Evolutionary conservation across 2,329 filamentous ascomycete species (phyloP), one percentile per base, ranked within the genome.

Genomic region (Magnaporthiopsis rhizophila): DNA sequence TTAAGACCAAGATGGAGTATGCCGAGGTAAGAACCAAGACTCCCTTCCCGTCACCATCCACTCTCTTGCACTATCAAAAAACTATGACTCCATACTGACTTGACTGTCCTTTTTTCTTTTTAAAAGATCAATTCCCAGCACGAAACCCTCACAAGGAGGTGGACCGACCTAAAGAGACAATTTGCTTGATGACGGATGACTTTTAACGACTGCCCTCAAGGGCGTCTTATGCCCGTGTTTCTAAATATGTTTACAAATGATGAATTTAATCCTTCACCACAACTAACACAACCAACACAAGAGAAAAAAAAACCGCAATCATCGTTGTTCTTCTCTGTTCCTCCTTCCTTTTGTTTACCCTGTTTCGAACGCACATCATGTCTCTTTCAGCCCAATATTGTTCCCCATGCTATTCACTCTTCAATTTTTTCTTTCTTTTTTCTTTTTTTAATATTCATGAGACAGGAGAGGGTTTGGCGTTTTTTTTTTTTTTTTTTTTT

Each of bases 1-100:
- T 99, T 67, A 86, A 89, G 73, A 95, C 92, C 1, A 99, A 99
- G 83, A 90, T 99, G 90, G 86, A 87, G 72, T 92, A 93, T 79
- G 95, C 95, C 64, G 92, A 97, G 88, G 94, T 97, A 83, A 81
- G 88, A 80, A 58, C 50, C 32, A 9, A 61, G 62, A 30, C 18
- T 26, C 45, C 28, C 15, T 6, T 18, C 15, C 38, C 38, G 5
- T 18, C 13, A 45, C 34, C 26, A 58, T 18, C 56, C 9, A 21
- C 53, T 9, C 32, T 18, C 62, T 64, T 56, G 65, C 34, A 34
- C 9, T 38, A 2, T 38, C 32, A 7, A 13, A 3, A 21, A 62
- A 5, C 24, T 34, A 53, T 13, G n/a, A 30, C 21, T 12, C 12
- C 6, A 34, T n/a, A 15, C 24, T 32, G 18, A 58, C 24, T 24